Evolutionary conservation across 768 basidiomycete species (phyloP), one percentile per base, ranked within the genome.

Genomic region (Tylopilus balloui): DNA sequence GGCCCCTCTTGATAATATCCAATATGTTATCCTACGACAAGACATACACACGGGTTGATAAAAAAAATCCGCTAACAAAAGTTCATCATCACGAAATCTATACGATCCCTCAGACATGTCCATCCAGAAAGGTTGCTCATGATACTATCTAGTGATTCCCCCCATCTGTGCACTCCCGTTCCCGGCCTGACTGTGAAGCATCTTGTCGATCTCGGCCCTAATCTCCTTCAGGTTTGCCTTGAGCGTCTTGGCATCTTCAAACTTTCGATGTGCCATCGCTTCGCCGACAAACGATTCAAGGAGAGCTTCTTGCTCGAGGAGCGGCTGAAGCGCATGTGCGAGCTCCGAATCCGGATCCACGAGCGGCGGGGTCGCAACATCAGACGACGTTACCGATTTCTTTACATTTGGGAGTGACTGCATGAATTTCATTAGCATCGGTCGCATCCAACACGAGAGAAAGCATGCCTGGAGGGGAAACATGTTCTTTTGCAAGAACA

Each of bases 221-320:
- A 99, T 90, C 71, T 98, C 95, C 39, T 71, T 74, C 43, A 97
- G 66, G 65, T 86, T 94, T 27, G 70, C 65, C 63, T 88, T 84
- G 53, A 99, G 71, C 4, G 86, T 87, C 67, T 87, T 87, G 13
- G 87, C 88, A 62, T 99, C 96, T 67, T 98, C 95, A 55, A 98
- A 97, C 69, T 98, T 98, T 36, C 95, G 76, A 57, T 86, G 86
- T 2, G 83, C 78, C 67, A 84, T 86, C 6, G 95, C 95, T 65
- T 97, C 92, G 56, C 88, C 84, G 8, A 98, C 81, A 60, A 93
- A 97, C 2, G 83, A 78, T 67, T 94, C 89, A 17, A 99, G 76
- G 40, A 97, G 76, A 3, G 87, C 85, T 68, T 99, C 95, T 67
- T 98, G 95, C 68, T 97, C 93, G 14, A 97, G 77, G 12, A 97